Evolutionary conservation across 78 protist species (phyloP).

Genomic region (Paulinella micropora): DNA sequence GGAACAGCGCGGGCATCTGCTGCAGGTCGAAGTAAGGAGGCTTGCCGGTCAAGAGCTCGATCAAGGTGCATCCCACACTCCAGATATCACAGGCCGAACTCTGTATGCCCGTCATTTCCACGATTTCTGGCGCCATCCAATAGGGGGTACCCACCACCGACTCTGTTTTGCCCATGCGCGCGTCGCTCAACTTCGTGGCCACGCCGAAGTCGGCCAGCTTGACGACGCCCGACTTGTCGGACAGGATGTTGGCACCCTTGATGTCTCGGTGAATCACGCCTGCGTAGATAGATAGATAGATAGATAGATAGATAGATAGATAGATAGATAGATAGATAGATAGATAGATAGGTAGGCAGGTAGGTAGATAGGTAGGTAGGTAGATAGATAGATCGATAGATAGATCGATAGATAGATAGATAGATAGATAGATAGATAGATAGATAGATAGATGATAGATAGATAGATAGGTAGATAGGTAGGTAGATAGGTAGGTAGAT

Average conservation of each 20-base stretch:
- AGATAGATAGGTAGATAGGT: too few relatives aligned
- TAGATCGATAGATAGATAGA: too few relatives aligned
- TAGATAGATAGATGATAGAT: too few relatives aligned
- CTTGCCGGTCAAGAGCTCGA: conserved; percentile 81
- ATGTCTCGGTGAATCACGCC: conserved; percentile 53
- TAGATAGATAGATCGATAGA: too few relatives aligned
- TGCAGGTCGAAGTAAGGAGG: conserved; percentile 90
- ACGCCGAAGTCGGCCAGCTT: conserved; percentile 79
- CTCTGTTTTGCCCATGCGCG: neutral
- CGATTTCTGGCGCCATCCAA: conserved; percentile 97
- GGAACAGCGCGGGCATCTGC: conserved; percentile 82
- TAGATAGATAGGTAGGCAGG: too few relatives aligned
- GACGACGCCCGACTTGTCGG: conserved; percentile 18
- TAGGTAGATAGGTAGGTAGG: too few relatives aligned
- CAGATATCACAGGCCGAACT: conserved; percentile 77
- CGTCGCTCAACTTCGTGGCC: conserved; percentile 55
- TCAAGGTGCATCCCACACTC: conserved; percentile 85
- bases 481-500: too few relatives aligned
- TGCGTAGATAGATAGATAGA: too few relatives aligned
- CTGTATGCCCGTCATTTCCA: conserved; percentile 53
- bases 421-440: too few relatives aligned
- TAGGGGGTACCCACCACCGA: conserved; percentile 76
- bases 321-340: too few relatives aligned
- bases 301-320: too few relatives aligned
- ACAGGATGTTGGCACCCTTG: conserved; percentile 36